Evolutionary conservation across 2,329 filamentous ascomycete genomes (phyloP).

Genomic region (Epichloe gansuensis): DNA sequence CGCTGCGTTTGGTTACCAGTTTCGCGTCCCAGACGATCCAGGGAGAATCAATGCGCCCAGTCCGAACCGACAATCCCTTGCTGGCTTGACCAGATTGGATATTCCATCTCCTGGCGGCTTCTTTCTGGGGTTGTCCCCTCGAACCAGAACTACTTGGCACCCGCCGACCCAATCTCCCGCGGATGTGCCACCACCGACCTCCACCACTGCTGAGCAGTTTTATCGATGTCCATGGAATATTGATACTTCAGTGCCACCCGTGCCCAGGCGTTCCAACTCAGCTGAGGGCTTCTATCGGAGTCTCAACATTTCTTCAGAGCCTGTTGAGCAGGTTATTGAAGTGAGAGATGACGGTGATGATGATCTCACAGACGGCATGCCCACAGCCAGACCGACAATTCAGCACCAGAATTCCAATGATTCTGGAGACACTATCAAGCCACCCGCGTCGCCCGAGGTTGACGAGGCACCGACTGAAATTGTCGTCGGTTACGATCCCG

Average conservation of each 20-base stretch:
- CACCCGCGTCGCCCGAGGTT: conserved; percentile 19
- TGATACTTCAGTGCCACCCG: conserved; percentile 24
- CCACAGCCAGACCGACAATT: conserved; percentile 47
- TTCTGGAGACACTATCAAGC: conserved; percentile 18
- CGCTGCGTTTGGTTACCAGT: conserved; percentile 36
- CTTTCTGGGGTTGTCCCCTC: conserved; percentile 71
- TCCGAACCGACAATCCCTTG: conserved; percentile 41
- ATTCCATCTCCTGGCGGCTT: conserved; percentile 88
- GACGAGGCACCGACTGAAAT: conserved; percentile 54
- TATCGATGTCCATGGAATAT: conserved; percentile 72
- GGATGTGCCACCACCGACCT: conserved; percentile 56
- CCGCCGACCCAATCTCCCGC: conserved; percentile 42
- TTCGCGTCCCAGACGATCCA: conserved; percentile 17
- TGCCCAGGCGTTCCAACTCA: conserved; percentile 25
- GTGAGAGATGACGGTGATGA: conserved; percentile 28
- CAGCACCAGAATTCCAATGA: conserved; percentile 20
- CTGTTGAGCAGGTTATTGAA: conserved; percentile 59
- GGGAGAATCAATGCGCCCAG: conserved; percentile 17
- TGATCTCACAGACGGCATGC: conserved; percentile 46
- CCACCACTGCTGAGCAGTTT: conserved; percentile 83
- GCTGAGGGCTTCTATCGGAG: conserved; percentile 28
- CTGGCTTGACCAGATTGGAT: conserved; percentile 67
- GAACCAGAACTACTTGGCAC: conserved; percentile 73
- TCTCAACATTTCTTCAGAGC: conserved; percentile 26
- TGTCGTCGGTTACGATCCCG: conserved; percentile 58